Percentiles rank a stretch among this genome's conserved stretches.
Conservation (phyloP, 169 alveolate species). For the Babesia divergens region DNA sequence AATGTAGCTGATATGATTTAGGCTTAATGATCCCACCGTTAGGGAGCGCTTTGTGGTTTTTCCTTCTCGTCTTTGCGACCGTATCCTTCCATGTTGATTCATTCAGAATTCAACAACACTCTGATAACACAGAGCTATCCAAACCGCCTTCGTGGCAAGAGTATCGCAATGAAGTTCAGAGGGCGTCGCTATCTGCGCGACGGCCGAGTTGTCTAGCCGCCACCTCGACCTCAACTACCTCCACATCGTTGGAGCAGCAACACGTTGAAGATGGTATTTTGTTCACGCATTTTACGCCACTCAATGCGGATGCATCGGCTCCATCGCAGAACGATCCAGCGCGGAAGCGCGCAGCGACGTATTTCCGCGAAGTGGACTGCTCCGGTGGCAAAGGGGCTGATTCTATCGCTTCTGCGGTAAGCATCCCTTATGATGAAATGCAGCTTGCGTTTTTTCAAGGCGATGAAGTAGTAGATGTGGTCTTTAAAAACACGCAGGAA, state of each 20-base stretch:
- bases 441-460: conserved; percentile 51
- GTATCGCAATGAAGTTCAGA: not conserved
- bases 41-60: too few species aligned
- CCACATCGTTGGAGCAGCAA: not conserved
- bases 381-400: not conserved
- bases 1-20: too few species aligned
- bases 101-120: not conserved
- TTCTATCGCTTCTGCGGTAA: not conserved
- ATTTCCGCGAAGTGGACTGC: conserved; percentile 30
- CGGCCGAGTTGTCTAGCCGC: not conserved
- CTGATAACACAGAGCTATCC: not conserved
- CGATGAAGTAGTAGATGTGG: conserved; percentile 11
- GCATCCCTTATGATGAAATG: conserved; percentile 21
- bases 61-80: not conserved
- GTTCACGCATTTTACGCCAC: not conserved
- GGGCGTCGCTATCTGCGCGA: not conserved
- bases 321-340: conserved; percentile 22
- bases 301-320: not conserved
- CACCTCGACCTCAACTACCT: not conserved
- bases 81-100: not conserved
- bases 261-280: conserved; percentile 14
- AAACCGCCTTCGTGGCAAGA: not conserved
- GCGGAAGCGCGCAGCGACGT: not conserved
- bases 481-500: not conserved
- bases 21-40: too few species aligned